phyloP scores from a whole-genome alignment of 2,329 filamentous ascomycete species.

The Paecilomyces variotii region DNA sequence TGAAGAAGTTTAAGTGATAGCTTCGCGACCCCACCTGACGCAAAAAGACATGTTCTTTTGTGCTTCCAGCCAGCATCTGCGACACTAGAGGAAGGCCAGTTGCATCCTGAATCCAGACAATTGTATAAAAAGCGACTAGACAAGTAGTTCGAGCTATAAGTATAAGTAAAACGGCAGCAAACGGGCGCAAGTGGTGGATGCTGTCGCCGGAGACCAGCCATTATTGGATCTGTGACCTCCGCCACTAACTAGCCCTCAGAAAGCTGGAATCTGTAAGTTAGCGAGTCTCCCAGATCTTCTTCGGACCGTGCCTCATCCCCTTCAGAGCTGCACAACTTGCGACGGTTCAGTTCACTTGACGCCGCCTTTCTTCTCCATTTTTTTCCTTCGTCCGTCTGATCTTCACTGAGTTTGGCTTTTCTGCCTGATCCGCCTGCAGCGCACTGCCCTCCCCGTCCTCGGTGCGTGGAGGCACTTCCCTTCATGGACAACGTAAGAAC shows the following conservation, averaged over 20 bases:
- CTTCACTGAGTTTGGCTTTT: neutral
- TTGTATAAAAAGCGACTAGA: neutral
- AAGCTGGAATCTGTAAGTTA: neutral
- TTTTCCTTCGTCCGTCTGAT: neutral
- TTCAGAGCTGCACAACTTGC: neutral
- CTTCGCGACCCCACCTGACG: neutral
- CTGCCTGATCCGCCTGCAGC: constrained; percentile 10
- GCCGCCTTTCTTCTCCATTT: neutral
- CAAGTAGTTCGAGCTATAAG: neutral
- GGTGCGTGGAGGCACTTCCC: constrained; percentile 28
- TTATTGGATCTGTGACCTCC: constrained; percentile 1
- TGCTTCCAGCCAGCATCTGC: neutral
- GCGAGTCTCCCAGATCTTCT: neutral
- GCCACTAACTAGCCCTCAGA: neutral
- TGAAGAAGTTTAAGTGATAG: neutral
- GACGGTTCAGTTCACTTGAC: neutral
- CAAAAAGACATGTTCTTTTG: neutral
- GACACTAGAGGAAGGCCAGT: neutral
- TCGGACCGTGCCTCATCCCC: neutral
- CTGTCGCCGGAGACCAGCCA: neutral
- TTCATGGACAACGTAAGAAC: constrained; percentile 39
- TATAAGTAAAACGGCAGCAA: neutral
- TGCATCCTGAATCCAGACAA: neutral
- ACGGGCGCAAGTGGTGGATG: neutral
- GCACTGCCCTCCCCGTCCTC: constrained; percentile 15